Percentiles rank a stretch among this genome's conserved stretches.
Evolutionary conservation across 192 early-diverging fungal genomes (phyloP).

Genomic region (Backusella mclennaniae): DNA sequence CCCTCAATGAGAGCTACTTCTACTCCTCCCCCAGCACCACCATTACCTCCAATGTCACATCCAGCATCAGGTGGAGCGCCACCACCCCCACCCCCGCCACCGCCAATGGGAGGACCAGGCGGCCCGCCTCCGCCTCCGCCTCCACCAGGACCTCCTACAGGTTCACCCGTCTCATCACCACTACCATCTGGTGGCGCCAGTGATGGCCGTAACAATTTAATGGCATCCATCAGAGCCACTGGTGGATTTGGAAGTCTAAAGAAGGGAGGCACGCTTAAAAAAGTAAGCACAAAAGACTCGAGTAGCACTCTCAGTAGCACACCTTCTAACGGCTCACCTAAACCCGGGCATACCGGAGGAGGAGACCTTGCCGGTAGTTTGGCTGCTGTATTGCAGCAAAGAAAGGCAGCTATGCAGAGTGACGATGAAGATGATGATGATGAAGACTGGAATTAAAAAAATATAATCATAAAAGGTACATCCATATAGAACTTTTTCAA

Average conservation of each 20-base stretch:
- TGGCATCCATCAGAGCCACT: slow-evolving; percentile 46
- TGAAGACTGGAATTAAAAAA: slow-evolving; percentile 32
- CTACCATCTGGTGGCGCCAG: not conserved
- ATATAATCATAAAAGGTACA: too few species aligned
- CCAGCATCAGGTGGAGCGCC: not conserved
- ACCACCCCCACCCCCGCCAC: not conserved
- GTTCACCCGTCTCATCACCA: not conserved
- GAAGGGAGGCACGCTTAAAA: slow-evolving; percentile 24
- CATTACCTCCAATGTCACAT: not conserved
- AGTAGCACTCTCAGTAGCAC: not conserved
- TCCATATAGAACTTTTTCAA: too few species aligned
- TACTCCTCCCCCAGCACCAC: slow-evolving; percentile 13
- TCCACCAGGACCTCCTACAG: slow-evolving; percentile 10
- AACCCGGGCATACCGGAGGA: not conserved
- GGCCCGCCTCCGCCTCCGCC: not conserved
- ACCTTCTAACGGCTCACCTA: not conserved
- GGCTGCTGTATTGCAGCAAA: slow-evolving; percentile 22
- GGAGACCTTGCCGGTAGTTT: slow-evolving; percentile 21
- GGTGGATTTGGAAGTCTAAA: slow-evolving; percentile 46
- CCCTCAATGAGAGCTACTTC: not conserved
- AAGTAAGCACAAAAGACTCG: not conserved
- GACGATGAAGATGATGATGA: slow-evolving; percentile 35
- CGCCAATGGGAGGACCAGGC: not conserved
- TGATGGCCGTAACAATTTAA: slow-evolving; percentile 38
- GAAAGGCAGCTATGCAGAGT: slow-evolving; percentile 26